phyloP scores from a whole-genome alignment of 2,329 filamentous ascomycete species.

The Paramyrothecium sp. region DNA sequence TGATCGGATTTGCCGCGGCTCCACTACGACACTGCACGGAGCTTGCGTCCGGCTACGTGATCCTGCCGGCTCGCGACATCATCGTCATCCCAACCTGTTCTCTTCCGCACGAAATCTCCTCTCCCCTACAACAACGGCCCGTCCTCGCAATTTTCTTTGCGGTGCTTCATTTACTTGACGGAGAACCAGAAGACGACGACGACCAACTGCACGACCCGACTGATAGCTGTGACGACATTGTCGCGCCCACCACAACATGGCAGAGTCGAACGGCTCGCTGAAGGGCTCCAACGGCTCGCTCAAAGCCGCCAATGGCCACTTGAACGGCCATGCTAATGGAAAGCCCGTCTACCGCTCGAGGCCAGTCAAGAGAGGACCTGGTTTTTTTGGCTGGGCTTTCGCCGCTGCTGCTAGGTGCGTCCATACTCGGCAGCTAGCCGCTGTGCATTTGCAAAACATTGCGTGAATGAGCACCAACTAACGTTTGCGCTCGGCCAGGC shows the following conservation, averaged over 20 bases:
- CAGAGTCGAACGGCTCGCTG: conserved; percentile 26
- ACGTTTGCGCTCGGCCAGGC: too few species aligned
- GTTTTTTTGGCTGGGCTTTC: conserved; percentile 37
- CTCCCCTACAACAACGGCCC: too few species aligned
- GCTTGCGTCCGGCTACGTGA: too few species aligned
- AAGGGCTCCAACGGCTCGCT: conserved; percentile 38
- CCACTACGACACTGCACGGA: too few species aligned
- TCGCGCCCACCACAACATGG: conserved; percentile 27
- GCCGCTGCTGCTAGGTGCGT: conserved; percentile 55
- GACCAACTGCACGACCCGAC: not conserved
- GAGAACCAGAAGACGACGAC: too few species aligned
- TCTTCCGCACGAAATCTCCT: not conserved
- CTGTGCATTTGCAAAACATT: too few species aligned
- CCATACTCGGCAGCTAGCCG: too few species aligned
- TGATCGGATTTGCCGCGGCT: too few species aligned
- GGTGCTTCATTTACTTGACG: too few species aligned
- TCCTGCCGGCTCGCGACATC: not conserved
- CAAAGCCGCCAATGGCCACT: too few species aligned
- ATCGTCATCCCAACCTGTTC: not conserved
- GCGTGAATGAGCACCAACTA: too few species aligned
- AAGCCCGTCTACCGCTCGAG: conserved; percentile 11
- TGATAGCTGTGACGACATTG: not conserved
- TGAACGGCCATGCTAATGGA: conserved; percentile 23
- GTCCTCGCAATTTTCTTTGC: too few species aligned
- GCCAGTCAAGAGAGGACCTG: conserved; percentile 16